Evolutionary conservation across 106 monocot species (phyloP).

Genomic region (Apostasia shenzhenica): DNA sequence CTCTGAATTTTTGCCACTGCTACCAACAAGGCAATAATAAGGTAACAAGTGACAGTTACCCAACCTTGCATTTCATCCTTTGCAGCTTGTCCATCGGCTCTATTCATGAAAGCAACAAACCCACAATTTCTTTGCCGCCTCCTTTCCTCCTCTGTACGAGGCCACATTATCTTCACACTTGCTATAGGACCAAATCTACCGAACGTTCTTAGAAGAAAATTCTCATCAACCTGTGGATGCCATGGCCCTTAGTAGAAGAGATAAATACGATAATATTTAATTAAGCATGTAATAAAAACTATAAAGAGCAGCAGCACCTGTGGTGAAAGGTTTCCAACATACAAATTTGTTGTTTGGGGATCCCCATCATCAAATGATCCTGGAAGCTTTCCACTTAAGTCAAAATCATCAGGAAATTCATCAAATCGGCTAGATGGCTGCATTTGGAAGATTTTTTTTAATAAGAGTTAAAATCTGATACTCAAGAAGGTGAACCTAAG

Average conservation of each 20-base stretch:
- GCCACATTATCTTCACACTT: constrained; percentile 99
- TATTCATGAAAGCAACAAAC: constrained; percentile 99
- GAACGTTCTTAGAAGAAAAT: constrained; percentile 97
- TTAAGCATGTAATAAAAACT: neutral
- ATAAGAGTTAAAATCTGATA: no score
- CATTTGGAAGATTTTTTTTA: constrained; percentile 7
- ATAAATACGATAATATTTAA: neutral
- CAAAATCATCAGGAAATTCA: constrained; percentile 89
- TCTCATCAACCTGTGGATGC: constrained; percentile 81
- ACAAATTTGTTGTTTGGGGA: constrained; percentile 98
- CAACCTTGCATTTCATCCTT: constrained; percentile 99
- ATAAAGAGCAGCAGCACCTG: constrained; percentile 37
- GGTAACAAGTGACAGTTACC: neutral
- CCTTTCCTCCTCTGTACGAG: constrained; percentile 96
- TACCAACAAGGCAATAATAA: neutral
- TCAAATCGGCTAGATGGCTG: constrained; percentile 90
- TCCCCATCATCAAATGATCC: constrained; percentile 99
- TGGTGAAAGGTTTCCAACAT: constrained; percentile 98
- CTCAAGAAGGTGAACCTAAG: no score
- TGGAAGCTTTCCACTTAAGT: constrained; percentile 80
- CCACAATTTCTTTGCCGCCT: constrained; percentile 96
- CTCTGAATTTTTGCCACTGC: no score
- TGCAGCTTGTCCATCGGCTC: constrained; percentile 93
- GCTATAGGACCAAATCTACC: constrained; percentile 99
- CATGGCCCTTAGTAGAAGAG: constrained; percentile 8